Percentiles rank a stretch among this genome's conserved stretches.
Evolutionary conservation across 2,329 filamentous ascomycete species (phyloP).

Genomic region (Trichoderma gracile): DNA sequence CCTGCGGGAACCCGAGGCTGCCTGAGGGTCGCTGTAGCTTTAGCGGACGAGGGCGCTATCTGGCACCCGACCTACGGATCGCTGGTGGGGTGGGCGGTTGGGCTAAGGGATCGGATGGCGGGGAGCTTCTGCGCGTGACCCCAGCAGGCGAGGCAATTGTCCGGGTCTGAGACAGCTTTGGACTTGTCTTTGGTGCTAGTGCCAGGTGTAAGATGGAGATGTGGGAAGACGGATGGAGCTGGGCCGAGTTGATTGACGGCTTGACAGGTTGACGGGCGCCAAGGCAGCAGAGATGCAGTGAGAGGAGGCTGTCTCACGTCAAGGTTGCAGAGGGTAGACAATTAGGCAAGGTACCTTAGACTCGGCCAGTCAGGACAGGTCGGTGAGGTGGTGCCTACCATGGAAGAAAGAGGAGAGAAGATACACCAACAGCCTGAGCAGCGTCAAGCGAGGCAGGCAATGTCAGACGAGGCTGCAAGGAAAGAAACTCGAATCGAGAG

Average conservation of each 20-base stretch:
- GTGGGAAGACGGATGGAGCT: background rate
- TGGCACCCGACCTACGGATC: background rate
- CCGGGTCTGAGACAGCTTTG: background rate
- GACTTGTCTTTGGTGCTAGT: too few species aligned
- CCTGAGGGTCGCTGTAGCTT: slow-evolving; percentile 13
- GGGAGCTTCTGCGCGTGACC: slow-evolving; percentile 16
- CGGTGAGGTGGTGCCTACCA: too few species aligned
- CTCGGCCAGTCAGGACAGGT: too few species aligned
- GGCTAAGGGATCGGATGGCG: background rate
- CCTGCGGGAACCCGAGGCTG: slow-evolving; percentile 24
- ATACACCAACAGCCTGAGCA: too few species aligned
- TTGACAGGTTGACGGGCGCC: too few species aligned
- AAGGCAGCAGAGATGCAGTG: background rate
- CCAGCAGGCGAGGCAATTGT: slow-evolving; percentile 7
- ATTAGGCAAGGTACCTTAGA: too few species aligned
- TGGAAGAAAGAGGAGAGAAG: background rate
- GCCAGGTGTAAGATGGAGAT: background rate
- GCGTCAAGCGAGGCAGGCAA: too few species aligned
- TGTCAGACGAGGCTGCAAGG: too few species aligned
- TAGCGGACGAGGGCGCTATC: background rate
- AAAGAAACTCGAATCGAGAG: background rate
- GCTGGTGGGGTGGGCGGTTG: slow-evolving; percentile 9
- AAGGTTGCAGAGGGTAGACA: slow-evolving; percentile 1
- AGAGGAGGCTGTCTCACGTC: background rate
- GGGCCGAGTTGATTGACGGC: background rate